A percentile compares a stretch with the other conserved stretches of the same genome.
phyloP scores from a whole-genome alignment of 371 early-diverging fungal species.

The Actinomortierella ambigua region DNA sequence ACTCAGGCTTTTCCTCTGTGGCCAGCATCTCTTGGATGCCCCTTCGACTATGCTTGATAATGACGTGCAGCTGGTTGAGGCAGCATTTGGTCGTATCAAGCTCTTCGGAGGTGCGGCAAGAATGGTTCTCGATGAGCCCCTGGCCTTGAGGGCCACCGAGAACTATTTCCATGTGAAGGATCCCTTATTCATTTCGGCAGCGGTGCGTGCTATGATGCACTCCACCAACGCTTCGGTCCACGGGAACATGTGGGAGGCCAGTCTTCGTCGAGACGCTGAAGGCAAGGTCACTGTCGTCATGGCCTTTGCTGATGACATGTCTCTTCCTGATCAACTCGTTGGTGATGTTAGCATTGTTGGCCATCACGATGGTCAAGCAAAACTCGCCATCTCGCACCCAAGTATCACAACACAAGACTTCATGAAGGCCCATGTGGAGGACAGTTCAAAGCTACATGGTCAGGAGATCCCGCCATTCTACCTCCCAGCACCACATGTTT shows the following conservation, averaged over 20 bases:
- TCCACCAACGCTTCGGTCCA: conserved; percentile 15
- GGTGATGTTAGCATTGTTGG: conserved; percentile 17
- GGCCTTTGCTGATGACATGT: neutral
- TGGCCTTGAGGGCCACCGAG: conserved; percentile 7
- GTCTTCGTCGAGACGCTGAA: conserved; percentile 17
- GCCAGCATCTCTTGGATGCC: conserved; percentile 14
- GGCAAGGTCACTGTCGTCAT: conserved; percentile 6
- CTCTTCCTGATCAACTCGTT: conserved; percentile 10
- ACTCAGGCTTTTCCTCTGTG: conserved; percentile 16
- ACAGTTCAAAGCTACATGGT: conserved; percentile 1
- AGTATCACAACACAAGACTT: conserved; percentile 8
- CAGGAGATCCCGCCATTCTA: conserved; percentile 22
- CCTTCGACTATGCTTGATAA: conserved; percentile 7
- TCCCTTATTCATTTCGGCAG: conserved; percentile 8
- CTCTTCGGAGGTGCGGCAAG: conserved; percentile 17
- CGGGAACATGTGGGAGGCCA: conserved; percentile 15
- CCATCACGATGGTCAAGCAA: neutral
- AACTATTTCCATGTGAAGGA: conserved; percentile 17
- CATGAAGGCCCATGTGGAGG: conserved; percentile 8
- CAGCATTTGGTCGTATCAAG: conserved; percentile 27
- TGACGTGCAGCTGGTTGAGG: conserved; percentile 15
- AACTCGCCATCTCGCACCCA: conserved; percentile 14
- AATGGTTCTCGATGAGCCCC: conserved; percentile 21
- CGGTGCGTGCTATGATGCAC: conserved; percentile 21
- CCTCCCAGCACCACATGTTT: conserved; percentile 18